Percentiles rank a stretch among this genome's conserved stretches.
phyloP scores from a whole-genome alignment of 1,139 yeast species.

The Magnusiomyces magnusii region DNA sequence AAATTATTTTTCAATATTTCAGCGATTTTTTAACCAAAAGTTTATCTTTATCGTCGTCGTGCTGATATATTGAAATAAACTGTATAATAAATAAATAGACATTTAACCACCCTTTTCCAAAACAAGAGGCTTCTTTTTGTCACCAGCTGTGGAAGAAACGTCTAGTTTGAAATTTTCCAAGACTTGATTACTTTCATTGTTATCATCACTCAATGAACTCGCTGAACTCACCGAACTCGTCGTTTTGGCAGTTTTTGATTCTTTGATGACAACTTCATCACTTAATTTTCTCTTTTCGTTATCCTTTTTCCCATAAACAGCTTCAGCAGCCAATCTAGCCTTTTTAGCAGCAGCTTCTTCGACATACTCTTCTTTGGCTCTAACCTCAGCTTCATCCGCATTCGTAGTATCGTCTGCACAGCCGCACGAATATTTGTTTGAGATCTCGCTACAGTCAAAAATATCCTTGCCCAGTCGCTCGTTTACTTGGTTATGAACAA shows the following conservation, averaged over 20 bases:
- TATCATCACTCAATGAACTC: no score
- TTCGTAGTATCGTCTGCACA: conserved; percentile 68
- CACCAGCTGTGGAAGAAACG: not conserved
- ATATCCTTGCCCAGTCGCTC: conserved; percentile 56
- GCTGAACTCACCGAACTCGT: no score
- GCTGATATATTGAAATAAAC: not conserved
- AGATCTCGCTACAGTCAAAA: conserved; percentile 76
- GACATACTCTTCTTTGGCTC: not conserved
- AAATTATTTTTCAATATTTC: no score
- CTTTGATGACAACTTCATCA: no score
- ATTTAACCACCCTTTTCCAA: not conserved
- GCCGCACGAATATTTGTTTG: conserved; percentile 94
- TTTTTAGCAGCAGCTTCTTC: not conserved
- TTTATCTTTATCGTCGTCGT: not conserved
- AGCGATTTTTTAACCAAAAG: not conserved
- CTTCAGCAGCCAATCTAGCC: not conserved
- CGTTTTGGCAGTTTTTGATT: no score
- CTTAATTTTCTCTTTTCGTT: no score
- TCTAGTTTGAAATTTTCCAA: not conserved
- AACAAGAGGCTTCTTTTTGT: not conserved
- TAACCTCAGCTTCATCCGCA: conserved; percentile 19
- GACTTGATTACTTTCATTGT: not conserved
- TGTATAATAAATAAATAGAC: not conserved
- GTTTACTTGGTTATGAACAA: conserved; percentile 84
- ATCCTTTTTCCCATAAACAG: no score